Evolutionary conservation across 2,329 filamentous ascomycete species (phyloP).

Genomic region (Hymenoscyphus repandus): DNA sequence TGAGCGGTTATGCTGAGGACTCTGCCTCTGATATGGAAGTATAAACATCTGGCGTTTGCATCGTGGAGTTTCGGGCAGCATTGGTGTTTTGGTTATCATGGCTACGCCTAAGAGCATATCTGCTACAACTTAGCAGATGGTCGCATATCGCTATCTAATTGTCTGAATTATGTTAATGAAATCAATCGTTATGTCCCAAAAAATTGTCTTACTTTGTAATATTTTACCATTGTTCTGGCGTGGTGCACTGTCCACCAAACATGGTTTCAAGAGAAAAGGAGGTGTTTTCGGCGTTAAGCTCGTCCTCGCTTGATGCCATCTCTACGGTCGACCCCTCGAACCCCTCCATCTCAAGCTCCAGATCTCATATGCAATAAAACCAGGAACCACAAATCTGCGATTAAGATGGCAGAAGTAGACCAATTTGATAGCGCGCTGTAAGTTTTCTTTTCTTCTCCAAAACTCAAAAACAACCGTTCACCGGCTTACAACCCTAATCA

Average conservation of each 20-base stretch:
- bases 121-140: background rate
- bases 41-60: constrained; percentile 7
- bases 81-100: constrained; percentile 4
- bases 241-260: too few species aligned
- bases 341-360: constrained; percentile 6
- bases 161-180: background rate
- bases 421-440: constrained; percentile 35
- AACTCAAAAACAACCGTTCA: background rate
- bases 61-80: constrained; percentile 6
- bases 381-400: constrained; percentile 7
- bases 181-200: too few species aligned
- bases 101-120: background rate
- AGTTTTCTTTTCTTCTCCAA: constrained; percentile 6
- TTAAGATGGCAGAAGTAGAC: constrained; percentile 31
- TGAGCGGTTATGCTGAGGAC: constrained; percentile 31
- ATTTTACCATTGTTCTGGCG: too few species aligned
- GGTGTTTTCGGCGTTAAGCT: background rate
- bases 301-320: background rate
- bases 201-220: too few species aligned
- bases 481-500: constrained; percentile 35
- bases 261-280: too few species aligned
- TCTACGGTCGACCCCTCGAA: constrained; percentile 18
- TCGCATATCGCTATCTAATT: constrained; percentile 11
- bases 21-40: constrained; percentile 27
- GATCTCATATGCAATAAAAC: background rate